Conservation (phyloP, 2,329 filamentous ascomycete species). For the Atkinsonella hypoxylon region DNA sequence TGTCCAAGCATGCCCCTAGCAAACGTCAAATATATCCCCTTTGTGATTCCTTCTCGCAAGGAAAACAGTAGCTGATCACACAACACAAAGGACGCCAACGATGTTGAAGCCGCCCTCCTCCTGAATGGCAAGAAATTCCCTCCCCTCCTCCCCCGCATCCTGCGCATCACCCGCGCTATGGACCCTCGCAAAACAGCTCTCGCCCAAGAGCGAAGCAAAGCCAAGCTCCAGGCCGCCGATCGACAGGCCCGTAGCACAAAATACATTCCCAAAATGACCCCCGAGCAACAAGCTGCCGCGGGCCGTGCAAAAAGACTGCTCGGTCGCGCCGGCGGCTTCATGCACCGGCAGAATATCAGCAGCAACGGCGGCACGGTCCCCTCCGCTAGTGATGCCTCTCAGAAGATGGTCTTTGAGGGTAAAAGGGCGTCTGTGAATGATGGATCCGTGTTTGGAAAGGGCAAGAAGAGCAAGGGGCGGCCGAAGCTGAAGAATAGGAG, state of each 20-base stretch:
- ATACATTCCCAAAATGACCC: constrained; percentile 59
- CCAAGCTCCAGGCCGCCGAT: constrained; percentile 24
- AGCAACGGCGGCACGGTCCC: constrained; percentile 11
- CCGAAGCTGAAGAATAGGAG: constrained; percentile 25
- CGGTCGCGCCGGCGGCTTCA: constrained; percentile 52
- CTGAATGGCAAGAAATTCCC: constrained; percentile 87
- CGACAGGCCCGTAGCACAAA: constrained; percentile 29
- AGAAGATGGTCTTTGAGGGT: constrained; percentile 71
- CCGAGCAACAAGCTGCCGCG: constrained; percentile 56
- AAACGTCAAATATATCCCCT: background rate
- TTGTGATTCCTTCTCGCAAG: background rate
- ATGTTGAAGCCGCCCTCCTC: constrained; percentile 82
- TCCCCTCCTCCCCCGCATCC: constrained; percentile 77
- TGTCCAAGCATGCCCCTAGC: no score
- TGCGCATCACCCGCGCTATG: constrained; percentile 81
- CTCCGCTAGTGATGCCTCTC: constrained; percentile 33
- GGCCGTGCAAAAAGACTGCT: constrained; percentile 67
- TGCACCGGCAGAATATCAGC: constrained; percentile 25
- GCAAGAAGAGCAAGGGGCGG: constrained; percentile 39
- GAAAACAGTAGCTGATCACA: background rate
- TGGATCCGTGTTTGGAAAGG: constrained; percentile 40
- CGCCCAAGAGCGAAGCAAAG: constrained; percentile 25
- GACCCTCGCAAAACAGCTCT: constrained; percentile 49
- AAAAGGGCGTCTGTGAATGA: constrained; percentile 58
- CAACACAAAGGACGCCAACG: constrained; percentile 54